A percentile compares a stretch with the other conserved stretches of the same genome.
Conservation (phyloP, 139 green algal genomes). For the Klebsormidium nitens region DNA sequence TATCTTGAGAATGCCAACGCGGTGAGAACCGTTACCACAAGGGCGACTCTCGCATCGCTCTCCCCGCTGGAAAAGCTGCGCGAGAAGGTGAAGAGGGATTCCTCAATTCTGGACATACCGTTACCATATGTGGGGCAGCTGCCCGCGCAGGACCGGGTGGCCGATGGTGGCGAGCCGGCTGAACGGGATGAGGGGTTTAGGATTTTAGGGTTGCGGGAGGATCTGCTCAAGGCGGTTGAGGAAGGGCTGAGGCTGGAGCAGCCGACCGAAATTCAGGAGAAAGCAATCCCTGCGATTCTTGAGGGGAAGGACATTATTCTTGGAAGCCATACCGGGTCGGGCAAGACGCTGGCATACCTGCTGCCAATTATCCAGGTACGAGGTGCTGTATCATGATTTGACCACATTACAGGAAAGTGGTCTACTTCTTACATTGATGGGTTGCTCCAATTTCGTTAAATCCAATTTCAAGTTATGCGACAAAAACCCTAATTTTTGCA, state of each 20-base stretch:
- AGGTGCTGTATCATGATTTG: too few relatives aligned
- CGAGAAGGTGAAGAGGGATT: neutral
- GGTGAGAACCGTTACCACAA: too few relatives aligned
- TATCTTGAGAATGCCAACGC: too few relatives aligned
- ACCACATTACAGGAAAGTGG: too few relatives aligned
- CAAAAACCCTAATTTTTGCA: too few relatives aligned
- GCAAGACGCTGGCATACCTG: constrained; percentile 95
- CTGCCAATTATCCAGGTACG: constrained; percentile 71
- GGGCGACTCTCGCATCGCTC: too few relatives aligned
- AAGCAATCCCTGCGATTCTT: constrained; percentile 66
- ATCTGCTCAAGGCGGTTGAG: constrained; percentile 20
- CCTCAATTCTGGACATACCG: neutral
- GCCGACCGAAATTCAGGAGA: constrained; percentile 42
- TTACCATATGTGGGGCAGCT: neutral
- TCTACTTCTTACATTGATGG: too few relatives aligned
- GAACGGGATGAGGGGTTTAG: too few relatives aligned
- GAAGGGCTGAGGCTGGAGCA: constrained; percentile 11
- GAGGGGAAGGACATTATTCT: constrained; percentile 61
- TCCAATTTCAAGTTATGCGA: too few relatives aligned
- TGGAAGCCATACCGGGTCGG: constrained; percentile 87
- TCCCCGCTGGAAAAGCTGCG: constrained; percentile 11
- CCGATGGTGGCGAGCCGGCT: neutral
- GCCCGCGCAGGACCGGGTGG: neutral
- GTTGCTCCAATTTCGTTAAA: too few relatives aligned
- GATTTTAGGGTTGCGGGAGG: constrained; percentile 28